phyloP scores from a whole-genome alignment of 2,329 filamentous ascomycete genomes.

The Chaetomiaceae sp. region DNA sequence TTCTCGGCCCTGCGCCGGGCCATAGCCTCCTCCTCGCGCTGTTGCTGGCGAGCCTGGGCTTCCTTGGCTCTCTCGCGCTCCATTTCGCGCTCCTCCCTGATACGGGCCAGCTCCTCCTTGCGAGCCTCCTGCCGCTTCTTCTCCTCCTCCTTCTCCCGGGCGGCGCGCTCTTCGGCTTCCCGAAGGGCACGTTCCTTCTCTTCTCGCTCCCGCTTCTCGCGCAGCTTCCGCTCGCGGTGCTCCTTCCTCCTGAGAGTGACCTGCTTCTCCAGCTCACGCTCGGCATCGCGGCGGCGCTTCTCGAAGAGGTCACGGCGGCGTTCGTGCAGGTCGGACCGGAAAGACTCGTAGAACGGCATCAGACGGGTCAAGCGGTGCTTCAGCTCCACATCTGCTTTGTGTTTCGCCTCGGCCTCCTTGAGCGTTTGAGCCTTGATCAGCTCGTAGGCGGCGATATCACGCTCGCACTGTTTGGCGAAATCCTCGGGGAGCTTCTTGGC shows the following conservation, averaged over 20 bases:
- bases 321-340: conserved; percentile 77
- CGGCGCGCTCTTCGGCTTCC: conserved; percentile 81
- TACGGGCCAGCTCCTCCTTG: conserved; percentile 62
- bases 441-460: conserved; percentile 77
- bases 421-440: conserved; percentile 72
- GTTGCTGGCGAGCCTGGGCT: conserved; percentile 65
- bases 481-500: conserved; percentile 84
- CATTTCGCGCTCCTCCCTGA: conserved; percentile 61
- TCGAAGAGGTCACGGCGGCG: conserved; percentile 93
- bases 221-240: conserved; percentile 73
- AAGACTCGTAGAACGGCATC: conserved; percentile 77
- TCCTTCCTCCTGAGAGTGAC: conserved; percentile 86
- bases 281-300: conserved; percentile 83
- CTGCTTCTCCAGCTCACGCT: conserved; percentile 89
- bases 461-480: conserved; percentile 75
- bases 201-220: conserved; percentile 79
- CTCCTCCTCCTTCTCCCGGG: conserved; percentile 81
- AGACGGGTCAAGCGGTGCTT: conserved; percentile 88
- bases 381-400: conserved; percentile 85
- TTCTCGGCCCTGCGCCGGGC: conserved; percentile 67
- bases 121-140: conserved; percentile 74
- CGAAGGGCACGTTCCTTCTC: conserved; percentile 72
- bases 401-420: conserved; percentile 76
- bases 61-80: conserved; percentile 65
- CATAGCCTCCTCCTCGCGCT: conserved; percentile 85